Evolutionary conservation across 1,139 yeast genomes (phyloP).

Genomic region (Sugiyamaella castrensis): DNA sequence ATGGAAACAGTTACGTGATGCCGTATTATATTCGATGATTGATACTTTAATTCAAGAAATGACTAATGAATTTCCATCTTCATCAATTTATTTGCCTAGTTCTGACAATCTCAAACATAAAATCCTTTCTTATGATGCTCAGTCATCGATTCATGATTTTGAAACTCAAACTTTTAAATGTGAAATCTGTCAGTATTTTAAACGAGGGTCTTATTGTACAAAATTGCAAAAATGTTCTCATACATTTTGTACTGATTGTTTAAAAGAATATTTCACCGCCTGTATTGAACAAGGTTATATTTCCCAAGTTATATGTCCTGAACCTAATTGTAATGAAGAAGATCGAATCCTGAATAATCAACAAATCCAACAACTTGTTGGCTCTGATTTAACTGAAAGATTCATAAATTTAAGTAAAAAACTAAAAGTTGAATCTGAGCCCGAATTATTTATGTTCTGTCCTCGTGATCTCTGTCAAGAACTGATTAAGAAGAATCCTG

Average conservation of each 20-base stretch:
- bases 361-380: slow-evolving; percentile 34
- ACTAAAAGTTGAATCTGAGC: slow-evolving; percentile 49
- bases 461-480: slow-evolving; percentile 49
- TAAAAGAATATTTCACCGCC: slow-evolving; percentile 46
- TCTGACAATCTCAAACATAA: slow-evolving; percentile 18
- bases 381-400: slow-evolving; percentile 38
- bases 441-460: slow-evolving; percentile 52
- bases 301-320: slow-evolving; percentile 58
- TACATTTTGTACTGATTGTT: slow-evolving; percentile 52
- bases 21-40: slow-evolving; percentile 46
- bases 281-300: slow-evolving; percentile 52
- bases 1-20: slow-evolving; percentile 45
- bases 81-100: slow-evolving; percentile 3
- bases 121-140: slow-evolving; percentile 28
- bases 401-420: slow-evolving; percentile 43
- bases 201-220: slow-evolving; percentile 49
- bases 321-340: slow-evolving; percentile 33
- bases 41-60: slow-evolving; percentile 44
- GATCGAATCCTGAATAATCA: slow-evolving; percentile 24
- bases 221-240: slow-evolving; percentile 50
- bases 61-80: slow-evolving; percentile 14
- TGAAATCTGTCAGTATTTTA: slow-evolving; percentile 56
- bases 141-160: slow-evolving; percentile 38
- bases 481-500: slow-evolving; percentile 49
- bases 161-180: slow-evolving; percentile 48